A percentile compares a stretch with the other conserved stretches of the same genome.
Conservation (phyloP, 2,329 filamentous ascomycete species). For the Cladophialophora bantiana region DNA sequence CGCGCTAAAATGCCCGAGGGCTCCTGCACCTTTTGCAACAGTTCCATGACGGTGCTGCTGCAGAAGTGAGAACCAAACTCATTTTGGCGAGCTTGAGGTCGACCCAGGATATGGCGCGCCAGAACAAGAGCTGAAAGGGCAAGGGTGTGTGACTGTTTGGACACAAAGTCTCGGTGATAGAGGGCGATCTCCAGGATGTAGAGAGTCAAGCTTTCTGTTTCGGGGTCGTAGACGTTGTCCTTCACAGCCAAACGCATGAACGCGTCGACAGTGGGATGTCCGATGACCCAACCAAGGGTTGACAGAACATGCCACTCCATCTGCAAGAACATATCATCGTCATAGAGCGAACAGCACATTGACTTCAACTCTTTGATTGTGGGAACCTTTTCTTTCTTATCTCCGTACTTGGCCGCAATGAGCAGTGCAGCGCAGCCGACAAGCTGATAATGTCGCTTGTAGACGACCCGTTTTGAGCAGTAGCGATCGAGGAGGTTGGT, state of each 20-base stretch:
- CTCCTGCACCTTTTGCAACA: slow-evolving; percentile 70
- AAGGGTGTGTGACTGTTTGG: slow-evolving; percentile 87
- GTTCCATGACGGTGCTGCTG: slow-evolving; percentile 61
- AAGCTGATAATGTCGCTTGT: slow-evolving; percentile 98
- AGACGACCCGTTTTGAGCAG: slow-evolving; percentile 96
- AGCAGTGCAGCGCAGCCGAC: slow-evolving; percentile 95
- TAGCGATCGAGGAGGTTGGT: slow-evolving; percentile 97
- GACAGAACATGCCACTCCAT: slow-evolving; percentile 99
- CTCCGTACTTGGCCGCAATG: slow-evolving; percentile 97
- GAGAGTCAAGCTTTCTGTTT: slow-evolving; percentile 91
- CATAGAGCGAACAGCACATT: slow-evolving; percentile 98
- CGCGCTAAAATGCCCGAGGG: slow-evolving; percentile 71
- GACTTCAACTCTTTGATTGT: slow-evolving; percentile 96
- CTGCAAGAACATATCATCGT: slow-evolving; percentile 99
- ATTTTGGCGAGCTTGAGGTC: slow-evolving; percentile 75
- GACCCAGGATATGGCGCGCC: slow-evolving; percentile 82
- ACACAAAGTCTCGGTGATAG: slow-evolving; percentile 97
- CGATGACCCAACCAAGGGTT: slow-evolving; percentile 94
- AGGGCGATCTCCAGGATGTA: slow-evolving; percentile 95
- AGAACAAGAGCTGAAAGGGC: slow-evolving; percentile 86
- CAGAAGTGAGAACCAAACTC: slow-evolving; percentile 72
- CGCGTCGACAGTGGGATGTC: slow-evolving; percentile 93
- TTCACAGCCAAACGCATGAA: slow-evolving; percentile 88
- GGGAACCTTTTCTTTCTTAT: slow-evolving; percentile 98
- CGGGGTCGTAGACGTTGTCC: slow-evolving; percentile 76